These are phyloP conservation scores for Metschnikowia peoriensis DNA, from an alignment of 805 yeast genomes.

Conservation along the genomic window DNA sequence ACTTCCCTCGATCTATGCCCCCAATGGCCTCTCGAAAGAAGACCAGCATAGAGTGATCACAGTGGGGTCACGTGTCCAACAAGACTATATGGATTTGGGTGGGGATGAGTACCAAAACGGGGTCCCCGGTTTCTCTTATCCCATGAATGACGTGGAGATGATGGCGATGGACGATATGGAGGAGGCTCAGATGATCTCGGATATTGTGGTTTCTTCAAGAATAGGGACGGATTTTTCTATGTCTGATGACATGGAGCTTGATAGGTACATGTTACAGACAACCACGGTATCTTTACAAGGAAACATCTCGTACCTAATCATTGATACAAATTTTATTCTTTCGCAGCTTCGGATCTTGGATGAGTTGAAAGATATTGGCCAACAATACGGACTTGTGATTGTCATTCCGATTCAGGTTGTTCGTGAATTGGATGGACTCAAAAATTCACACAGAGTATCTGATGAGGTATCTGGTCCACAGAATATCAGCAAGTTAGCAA, in stretches of 20 bases:
- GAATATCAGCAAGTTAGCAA: slow-evolving; percentile 56
- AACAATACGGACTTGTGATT: slow-evolving; percentile 45
- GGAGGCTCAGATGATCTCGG: slow-evolving; percentile 44
- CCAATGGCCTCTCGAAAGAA: slow-evolving; percentile 28
- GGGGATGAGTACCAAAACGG: neutral
- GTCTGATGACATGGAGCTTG: slow-evolving; percentile 18
- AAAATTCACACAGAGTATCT: slow-evolving; percentile 30
- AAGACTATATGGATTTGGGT: neutral
- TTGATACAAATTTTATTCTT: slow-evolving; percentile 82
- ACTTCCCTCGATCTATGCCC: slow-evolving; percentile 40
- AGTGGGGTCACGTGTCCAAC: slow-evolving; percentile 17
- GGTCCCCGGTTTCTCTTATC: neutral
- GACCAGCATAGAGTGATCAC: slow-evolving; percentile 28
- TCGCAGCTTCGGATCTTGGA: slow-evolving; percentile 64
- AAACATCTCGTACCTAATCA: slow-evolving; percentile 47
- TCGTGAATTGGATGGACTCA: slow-evolving; percentile 81
- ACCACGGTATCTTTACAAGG: slow-evolving; percentile 17
- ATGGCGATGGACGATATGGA: slow-evolving; percentile 44
- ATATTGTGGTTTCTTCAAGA: slow-evolving; percentile 28
- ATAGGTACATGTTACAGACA: slow-evolving; percentile 14
- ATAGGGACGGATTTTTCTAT: slow-evolving; percentile 1
- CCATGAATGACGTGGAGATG: slow-evolving; percentile 46
- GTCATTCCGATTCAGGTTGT: slow-evolving; percentile 71
- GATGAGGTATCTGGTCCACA: slow-evolving; percentile 12
- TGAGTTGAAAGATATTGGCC: slow-evolving; percentile 42